These are phyloP conservation scores for Pseudogymnoascus sp. DNA, from an alignment of 2,329 filamentous ascomycete species.

Conservation along the genomic window DNA sequence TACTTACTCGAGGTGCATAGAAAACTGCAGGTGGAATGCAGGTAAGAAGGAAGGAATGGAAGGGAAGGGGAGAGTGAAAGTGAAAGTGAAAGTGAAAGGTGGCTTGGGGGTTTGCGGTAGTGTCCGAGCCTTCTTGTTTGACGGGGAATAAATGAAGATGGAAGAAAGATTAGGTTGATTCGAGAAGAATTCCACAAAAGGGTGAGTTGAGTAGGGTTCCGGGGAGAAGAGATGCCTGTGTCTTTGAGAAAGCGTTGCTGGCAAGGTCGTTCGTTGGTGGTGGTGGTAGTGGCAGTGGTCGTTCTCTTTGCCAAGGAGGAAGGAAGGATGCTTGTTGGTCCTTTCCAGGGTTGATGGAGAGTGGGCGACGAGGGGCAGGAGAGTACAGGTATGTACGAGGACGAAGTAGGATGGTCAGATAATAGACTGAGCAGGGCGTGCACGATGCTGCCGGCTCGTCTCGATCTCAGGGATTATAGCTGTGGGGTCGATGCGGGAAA, in stretches of 20 bases:
- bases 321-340: not conserved
- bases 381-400: conserved; percentile 1
- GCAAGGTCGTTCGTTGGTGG: not conserved
- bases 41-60: not conserved
- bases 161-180: not conserved
- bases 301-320: not conserved
- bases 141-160: not conserved
- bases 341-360: not conserved
- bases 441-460: not conserved
- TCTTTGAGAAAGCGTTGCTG: not conserved
- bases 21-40: not conserved
- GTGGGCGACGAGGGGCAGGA: not conserved
- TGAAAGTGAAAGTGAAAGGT: not conserved
- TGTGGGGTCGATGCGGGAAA: conserved; percentile 1
- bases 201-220: not conserved
- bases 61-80: not conserved
- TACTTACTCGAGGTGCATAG: not conserved
- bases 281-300: not conserved
- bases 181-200: not conserved
- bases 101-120: not conserved
- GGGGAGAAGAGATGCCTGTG: not conserved
- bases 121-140: not conserved
- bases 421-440: not conserved
- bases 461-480: not conserved
- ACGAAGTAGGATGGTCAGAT: not conserved